phyloP scores from a whole-genome alignment of 768 basidiomycete genomes.

The Hebeloma cylindrosporum region DNA sequence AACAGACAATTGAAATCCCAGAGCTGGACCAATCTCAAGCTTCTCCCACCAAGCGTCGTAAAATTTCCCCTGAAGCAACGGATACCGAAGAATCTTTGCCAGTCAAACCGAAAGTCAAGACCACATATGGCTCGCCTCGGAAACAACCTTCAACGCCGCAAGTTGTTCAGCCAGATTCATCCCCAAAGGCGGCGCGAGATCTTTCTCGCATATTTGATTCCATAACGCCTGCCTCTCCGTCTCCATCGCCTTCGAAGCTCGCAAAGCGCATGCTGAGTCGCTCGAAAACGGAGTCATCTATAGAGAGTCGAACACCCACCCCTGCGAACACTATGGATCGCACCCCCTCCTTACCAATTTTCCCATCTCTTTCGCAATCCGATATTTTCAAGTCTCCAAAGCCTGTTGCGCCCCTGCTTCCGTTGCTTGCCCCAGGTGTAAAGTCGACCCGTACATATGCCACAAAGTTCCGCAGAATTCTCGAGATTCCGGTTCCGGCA shows the following conservation, averaged over 20 bases:
- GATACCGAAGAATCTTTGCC: constrained; percentile 13
- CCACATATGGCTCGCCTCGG: constrained; percentile 22
- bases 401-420: constrained; percentile 22
- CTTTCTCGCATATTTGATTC: constrained; percentile 47
- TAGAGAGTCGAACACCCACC: constrained; percentile 30
- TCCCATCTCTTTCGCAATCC: constrained; percentile 30
- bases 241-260: constrained; percentile 42
- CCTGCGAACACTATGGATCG: constrained; percentile 23
- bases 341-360: constrained; percentile 38
- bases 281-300: constrained; percentile 60
- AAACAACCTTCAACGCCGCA: constrained; percentile 5
- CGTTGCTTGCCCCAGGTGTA: constrained; percentile 25
- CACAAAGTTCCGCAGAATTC: constrained; percentile 77
- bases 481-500: constrained; percentile 54
- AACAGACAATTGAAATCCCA: constrained; percentile 7
- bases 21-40: constrained; percentile 5
- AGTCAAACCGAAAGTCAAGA: constrained; percentile 9
- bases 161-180: constrained; percentile 8
- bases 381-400: constrained; percentile 15
- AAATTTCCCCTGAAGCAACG: constrained; percentile 21
- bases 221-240: constrained; percentile 28
- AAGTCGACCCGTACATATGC: constrained; percentile 65
- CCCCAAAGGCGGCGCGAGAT: constrained; percentile 37
- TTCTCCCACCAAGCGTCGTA: constrained; percentile 26
- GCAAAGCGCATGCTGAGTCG: constrained; percentile 74